Base-by-base conservation (phyloP, 2,329 filamentous ascomycete species). In the Metarhizium brunneum region DNA sequence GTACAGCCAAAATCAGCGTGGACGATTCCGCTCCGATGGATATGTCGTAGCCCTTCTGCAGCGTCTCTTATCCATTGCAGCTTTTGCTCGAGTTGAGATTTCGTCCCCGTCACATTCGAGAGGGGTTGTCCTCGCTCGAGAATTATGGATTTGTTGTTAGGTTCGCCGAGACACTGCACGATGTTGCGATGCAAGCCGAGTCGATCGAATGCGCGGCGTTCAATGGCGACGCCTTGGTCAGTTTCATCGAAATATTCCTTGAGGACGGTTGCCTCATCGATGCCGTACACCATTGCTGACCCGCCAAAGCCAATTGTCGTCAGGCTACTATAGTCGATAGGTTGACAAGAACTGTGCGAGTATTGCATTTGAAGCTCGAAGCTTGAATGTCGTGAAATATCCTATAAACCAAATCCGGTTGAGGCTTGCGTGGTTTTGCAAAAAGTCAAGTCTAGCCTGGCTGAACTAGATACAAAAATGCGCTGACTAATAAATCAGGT, bases 1-100 rank as follows among this genome's bases (percentile, higher is more conserved):
- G 55, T 38, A 32, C 52, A 57, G 38, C 52, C 47, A 42, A 57
- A 50, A 35, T 57, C 55, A 4, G 55, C 52, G 40, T 57, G 55
- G 8, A 57, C 25, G 32, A 57, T 54, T 6, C 55, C 55, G 14
- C 38, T 57, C 14, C 42, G 13, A 30, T 54, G 55, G 11, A 57
- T 48, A 52, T 57, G 16, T 18, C 42, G 52, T 36, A 54, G 47
- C 8, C 55, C 55, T 16, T 50, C 32, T 2, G 55, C 52, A 30
- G 52, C 52, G 20, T 48, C 47, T 30, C 38, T 4, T 32, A 57
- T 54, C 47, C 55, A 54, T 54, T 16, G 14, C 14, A 57, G 52
- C 14, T 51, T 56, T 54, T 54, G 55, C 1, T 51, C 29, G 18
- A 56, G 45, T 18, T 54, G 36, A 42, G 47, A 14, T 8, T 36